Evolutionary conservation across 2,329 filamentous ascomycete genomes (phyloP).

Genomic region (Xylariaceae sp.): DNA sequence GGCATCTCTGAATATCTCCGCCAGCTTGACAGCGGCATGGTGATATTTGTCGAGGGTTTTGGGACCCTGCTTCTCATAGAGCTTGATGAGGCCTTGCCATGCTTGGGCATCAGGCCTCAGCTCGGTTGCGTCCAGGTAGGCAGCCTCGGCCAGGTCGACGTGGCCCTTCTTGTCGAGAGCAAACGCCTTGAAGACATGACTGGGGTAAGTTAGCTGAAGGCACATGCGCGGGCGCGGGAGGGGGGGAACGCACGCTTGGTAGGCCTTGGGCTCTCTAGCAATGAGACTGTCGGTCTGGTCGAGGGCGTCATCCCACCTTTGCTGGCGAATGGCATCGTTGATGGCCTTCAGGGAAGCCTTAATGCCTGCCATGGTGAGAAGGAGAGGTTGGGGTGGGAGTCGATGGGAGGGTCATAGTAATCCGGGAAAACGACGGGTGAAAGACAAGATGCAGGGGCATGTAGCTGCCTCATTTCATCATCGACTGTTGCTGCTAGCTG

Average conservation of each 20-base stretch:
- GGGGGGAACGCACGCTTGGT: constrained; percentile 64
- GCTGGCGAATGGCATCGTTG: constrained; percentile 71
- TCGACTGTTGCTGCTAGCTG: constrained; percentile 8
- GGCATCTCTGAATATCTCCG: constrained; percentile 67
- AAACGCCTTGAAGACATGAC: constrained; percentile 83
- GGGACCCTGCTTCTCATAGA: constrained; percentile 76
- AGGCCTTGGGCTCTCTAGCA: constrained; percentile 71
- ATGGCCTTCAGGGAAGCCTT: constrained; percentile 82
- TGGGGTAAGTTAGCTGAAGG: constrained; percentile 31
- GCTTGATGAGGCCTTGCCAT: constrained; percentile 83
- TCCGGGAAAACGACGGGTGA: neutral
- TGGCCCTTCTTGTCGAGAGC: constrained; percentile 74
- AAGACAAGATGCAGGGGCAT: neutral
- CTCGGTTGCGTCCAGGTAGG: constrained; percentile 70
- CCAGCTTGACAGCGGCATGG: constrained; percentile 68
- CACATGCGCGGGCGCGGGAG: neutral
- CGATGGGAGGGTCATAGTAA: constrained; percentile 19
- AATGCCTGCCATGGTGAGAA: constrained; percentile 46
- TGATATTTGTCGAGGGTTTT: constrained; percentile 73
- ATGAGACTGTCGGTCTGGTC: constrained; percentile 68
- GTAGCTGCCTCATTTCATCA: constrained; percentile 21
- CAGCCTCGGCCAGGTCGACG: constrained; percentile 69
- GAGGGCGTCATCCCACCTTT: constrained; percentile 75
- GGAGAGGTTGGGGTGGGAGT: constrained; percentile 8
- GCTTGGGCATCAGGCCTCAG: constrained; percentile 79